Percentiles rank a stretch among this genome's conserved stretches.
phyloP scores from a whole-genome alignment of 768 basidiomycete species.

The Pleurotus cornucopiae region DNA sequence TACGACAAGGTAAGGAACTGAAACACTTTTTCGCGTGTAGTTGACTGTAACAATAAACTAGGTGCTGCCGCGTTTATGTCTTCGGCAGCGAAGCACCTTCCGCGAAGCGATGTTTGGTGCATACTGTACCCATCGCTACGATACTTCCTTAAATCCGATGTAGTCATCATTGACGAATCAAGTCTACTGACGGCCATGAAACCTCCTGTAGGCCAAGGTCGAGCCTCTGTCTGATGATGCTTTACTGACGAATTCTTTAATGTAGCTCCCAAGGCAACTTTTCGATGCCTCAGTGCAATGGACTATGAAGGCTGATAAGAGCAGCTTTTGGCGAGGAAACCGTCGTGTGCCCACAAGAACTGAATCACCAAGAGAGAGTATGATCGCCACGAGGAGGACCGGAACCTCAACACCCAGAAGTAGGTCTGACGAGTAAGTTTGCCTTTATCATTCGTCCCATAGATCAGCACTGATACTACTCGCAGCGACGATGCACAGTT shows the following conservation, averaged over 20 bases:
- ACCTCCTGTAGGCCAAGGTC: conserved; percentile 55
- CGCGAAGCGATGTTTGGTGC: conserved; percentile 91
- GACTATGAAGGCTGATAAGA: conserved; percentile 82
- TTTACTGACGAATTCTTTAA: neutral
- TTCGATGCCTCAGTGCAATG: conserved; percentile 85
- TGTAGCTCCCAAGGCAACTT: conserved; percentile 60
- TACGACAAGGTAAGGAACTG: conserved; percentile 71
- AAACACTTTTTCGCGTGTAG: neutral
- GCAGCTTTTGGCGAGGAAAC: conserved; percentile 71
- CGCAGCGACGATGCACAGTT: conserved; percentile 75
- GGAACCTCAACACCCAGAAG: conserved; percentile 42
- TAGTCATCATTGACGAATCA: conserved; percentile 68
- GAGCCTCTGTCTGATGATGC: too few species aligned
- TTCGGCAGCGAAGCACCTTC: conserved; percentile 78
- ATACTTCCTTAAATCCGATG: conserved; percentile 81
- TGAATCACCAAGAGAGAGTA: conserved; percentile 71
- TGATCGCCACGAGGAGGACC: conserved; percentile 58
- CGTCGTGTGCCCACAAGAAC: conserved; percentile 41
- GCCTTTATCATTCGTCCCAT: neutral
- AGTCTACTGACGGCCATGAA: conserved; percentile 75
- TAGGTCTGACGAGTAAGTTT: conserved; percentile 75
- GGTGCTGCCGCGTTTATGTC: conserved; percentile 88
- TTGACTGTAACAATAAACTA: conserved; percentile 23
- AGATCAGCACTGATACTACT: conserved; percentile 7
- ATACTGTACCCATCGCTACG: conserved; percentile 90